These are phyloP conservation scores for Verticillium nonalfalfae DNA, from an alignment of 2,329 filamentous ascomycete species.

Conservation along the genomic window DNA sequence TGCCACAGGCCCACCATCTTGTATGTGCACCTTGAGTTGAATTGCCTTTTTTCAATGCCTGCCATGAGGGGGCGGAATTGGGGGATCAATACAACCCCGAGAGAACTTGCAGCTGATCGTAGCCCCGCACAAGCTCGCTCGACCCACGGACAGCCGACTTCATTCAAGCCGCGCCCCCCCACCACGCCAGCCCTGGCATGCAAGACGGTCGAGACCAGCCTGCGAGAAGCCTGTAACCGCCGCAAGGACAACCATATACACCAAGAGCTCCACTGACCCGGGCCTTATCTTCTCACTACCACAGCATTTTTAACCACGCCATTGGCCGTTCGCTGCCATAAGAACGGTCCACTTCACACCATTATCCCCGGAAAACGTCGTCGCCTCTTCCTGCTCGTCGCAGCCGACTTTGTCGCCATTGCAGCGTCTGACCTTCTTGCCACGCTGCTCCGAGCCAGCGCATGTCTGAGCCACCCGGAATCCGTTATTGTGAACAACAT, in stretches of 20 bases:
- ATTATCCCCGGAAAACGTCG: background rate
- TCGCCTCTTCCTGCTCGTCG: background rate
- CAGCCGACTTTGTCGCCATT: slow-evolving; percentile 4
- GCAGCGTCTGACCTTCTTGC: background rate
- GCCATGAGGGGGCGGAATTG: background rate
- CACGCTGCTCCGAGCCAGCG: slow-evolving; percentile 2
- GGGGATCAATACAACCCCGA: background rate
- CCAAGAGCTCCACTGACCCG: background rate
- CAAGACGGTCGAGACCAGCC: background rate
- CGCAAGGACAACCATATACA: background rate
- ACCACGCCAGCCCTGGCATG: background rate
- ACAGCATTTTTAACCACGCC: background rate
- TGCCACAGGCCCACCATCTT: background rate
- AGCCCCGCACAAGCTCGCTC: background rate
- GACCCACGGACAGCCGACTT: background rate
- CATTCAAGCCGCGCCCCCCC: background rate
- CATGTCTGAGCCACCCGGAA: background rate
- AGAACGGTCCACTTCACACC: background rate
- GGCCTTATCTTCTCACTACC: background rate
- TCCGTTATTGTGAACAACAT: background rate
- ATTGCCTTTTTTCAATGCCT: background rate
- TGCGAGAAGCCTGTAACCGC: background rate
- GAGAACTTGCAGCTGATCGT: background rate
- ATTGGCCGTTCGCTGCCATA: background rate
- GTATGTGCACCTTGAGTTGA: background rate